A percentile compares a stretch with the other conserved stretches of the same genome.
phyloP scores from a whole-genome alignment of 2,329 filamentous ascomycete species.

The Sporothrix euskadiensis region DNA sequence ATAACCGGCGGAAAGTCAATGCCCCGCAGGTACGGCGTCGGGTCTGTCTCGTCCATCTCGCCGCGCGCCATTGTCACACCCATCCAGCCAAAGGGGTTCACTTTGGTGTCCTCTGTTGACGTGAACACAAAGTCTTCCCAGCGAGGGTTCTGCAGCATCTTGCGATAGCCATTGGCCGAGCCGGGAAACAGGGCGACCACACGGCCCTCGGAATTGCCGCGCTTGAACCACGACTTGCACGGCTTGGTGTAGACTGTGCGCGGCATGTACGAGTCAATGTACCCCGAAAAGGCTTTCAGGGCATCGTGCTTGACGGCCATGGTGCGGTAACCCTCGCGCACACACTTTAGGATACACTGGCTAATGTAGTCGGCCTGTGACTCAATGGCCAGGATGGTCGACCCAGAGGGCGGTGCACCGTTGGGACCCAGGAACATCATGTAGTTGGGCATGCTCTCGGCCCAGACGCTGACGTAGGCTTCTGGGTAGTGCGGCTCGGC shows the following conservation, averaged over 20 bases:
- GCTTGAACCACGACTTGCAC: constrained; percentile 27
- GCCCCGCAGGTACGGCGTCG: constrained; percentile 20
- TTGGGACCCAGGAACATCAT: constrained; percentile 26
- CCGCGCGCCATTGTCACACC: constrained; percentile 19
- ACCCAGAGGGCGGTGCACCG: constrained; percentile 25
- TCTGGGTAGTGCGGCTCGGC: constrained; percentile 18
- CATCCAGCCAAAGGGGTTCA: constrained; percentile 24
- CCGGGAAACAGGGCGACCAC: constrained; percentile 25
- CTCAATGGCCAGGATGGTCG: constrained; percentile 24
- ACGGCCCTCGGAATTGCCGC: constrained; percentile 10
- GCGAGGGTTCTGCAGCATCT: constrained; percentile 23
- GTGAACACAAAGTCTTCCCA: constrained; percentile 28
- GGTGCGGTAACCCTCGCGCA: constrained; percentile 18
- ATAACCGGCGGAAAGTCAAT: constrained; percentile 19
- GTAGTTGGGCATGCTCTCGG: constrained; percentile 27
- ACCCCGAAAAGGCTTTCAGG: background rate
- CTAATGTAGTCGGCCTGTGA: constrained; percentile 24
- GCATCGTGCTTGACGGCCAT: constrained; percentile 25
- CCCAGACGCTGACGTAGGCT: constrained; percentile 22
- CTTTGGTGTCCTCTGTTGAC: background rate
- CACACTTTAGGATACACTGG: constrained; percentile 17
- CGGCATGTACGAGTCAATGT: constrained; percentile 27
- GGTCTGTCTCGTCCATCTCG: constrained; percentile 20
- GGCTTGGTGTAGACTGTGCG: constrained; percentile 20
- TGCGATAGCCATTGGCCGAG: constrained; percentile 18